Base-by-base conservation (phyloP, 2,329 filamentous ascomycete species). In the Neoarthrinium moseri region DNA sequence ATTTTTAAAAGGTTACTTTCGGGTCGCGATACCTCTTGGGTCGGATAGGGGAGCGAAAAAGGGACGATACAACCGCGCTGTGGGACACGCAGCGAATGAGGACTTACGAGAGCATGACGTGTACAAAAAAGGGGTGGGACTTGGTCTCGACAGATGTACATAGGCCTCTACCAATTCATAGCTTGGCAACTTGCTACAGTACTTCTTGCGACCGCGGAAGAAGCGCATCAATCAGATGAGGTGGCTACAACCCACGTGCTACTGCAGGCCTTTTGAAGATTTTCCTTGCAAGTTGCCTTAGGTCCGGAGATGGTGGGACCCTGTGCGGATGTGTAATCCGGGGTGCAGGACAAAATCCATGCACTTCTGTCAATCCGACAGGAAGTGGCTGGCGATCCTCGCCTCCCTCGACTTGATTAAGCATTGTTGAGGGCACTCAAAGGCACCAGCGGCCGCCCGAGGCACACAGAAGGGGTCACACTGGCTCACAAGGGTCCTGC, bases 81-180 rank as follows among this genome's bases (percentile, higher is more conserved):
- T 21, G 20, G 34, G 36, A n/a, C 23, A 23, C 7, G 30, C 32
- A 45, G 35, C 27, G 43, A 38, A 45, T 35, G 43, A 33, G 34
- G 34, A 38, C 32, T 37, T 21, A 45, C 23, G 43, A 38, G 33
- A 23, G 33, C 21, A 44, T 44, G 41, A 44, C 30, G 26, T 35
- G 30, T 32, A 15, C n/a, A 27, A 26, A 36, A n/a, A 10, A 30
- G 20, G 12, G 32, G 7, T 21, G 22, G 20, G n/a, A n/a, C n/a
- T n/a, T 32, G 17, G 38, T 20, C 18, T 35, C 32, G 23, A 30
- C 22, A 35, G 26, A 35, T 44, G 41, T 44, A 44, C 41, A 44
- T 44, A 37, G 29, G 18, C n/a, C 8, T 29, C 41, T 27, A 20
- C 26, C 41, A 35, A 30, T 44, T 44, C 30, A 32, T 27, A 30